Conservation (phyloP, 371 early-diverging fungal species). For the Lichtheimia ornata region DNA sequence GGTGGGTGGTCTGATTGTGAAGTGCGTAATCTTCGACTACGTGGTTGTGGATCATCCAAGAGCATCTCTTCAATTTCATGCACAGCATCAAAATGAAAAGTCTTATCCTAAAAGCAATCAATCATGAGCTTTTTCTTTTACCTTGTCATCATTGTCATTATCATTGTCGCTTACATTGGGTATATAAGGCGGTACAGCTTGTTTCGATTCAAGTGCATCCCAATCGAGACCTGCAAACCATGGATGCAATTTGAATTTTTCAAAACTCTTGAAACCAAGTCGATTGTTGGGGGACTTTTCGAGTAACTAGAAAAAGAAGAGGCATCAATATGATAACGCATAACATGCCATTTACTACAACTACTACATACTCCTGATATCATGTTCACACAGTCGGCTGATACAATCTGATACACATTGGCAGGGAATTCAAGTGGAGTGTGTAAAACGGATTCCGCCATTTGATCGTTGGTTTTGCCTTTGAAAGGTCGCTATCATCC, state of each 20-base stretch:
- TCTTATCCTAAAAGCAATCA: slow-evolving; percentile 41
- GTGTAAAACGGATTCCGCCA: slow-evolving; percentile 56
- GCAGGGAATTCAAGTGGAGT: slow-evolving; percentile 58
- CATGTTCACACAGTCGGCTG: slow-evolving; percentile 51
- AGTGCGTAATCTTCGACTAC: slow-evolving; percentile 15
- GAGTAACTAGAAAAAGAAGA: slow-evolving; percentile 50
- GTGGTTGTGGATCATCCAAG: slow-evolving; percentile 85
- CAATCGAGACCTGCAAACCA: slow-evolving; percentile 65
- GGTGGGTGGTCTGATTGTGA: slow-evolving; percentile 14
- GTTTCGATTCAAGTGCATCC: slow-evolving; percentile 53
- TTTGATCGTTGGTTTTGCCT: slow-evolving; percentile 67
- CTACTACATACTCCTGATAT: slow-evolving; percentile 40
- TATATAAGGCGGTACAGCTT: slow-evolving; percentile 54
- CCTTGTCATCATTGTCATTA: not conserved
- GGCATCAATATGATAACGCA: slow-evolving; percentile 6
- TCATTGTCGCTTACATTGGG: slow-evolving; percentile 44
- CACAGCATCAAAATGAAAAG: slow-evolving; percentile 87
- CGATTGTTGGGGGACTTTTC: slow-evolving; percentile 53
- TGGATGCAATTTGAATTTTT: slow-evolving; percentile 54
- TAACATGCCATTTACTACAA: not conserved
- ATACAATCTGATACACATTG: slow-evolving; percentile 43
- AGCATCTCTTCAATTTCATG: slow-evolving; percentile 91
- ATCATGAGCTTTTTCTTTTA: not conserved
- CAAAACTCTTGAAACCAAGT: slow-evolving; percentile 56
- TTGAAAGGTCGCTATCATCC: slow-evolving; percentile 68